Base-by-base conservation (phyloP, 495 filamentous ascomycete species). In the Tuber umbilicatum region DNA sequence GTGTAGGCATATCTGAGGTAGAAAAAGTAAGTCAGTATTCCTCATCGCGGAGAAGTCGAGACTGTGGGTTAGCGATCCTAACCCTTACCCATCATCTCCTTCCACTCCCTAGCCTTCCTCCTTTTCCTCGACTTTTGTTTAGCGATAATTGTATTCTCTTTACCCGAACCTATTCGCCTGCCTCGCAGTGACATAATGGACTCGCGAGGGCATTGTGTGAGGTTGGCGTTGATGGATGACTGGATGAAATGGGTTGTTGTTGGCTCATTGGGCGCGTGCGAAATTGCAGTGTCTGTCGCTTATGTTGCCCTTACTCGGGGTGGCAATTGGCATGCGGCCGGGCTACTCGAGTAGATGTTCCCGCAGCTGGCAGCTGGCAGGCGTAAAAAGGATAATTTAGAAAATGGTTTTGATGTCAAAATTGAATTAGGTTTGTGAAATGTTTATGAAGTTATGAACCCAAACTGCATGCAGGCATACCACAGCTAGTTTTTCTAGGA, bases 131-230 rank as follows among this genome's bases (percentile, higher is more conserved):
- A 38, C 37, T 45, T 45, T 45, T 42, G 38, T 21, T 35, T n/a
- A 27, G 50, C 37, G 41, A 43, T 41, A 23, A 37, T 42, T 47
- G 31, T 23, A 47, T 76, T 76, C 75, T 76, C 75, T 40, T 72
- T 77, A 68, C 68, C 73, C 43, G 60, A 74, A 64, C 31, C 55
- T 64, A 64, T 64, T 64, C 14, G 55, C 17, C 55, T 35, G 55
- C 27, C 55, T 64, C 55, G 55, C 55, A 64, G 55, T 35, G 27
- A 64, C 55, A 64, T 64, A 64, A 35, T 64, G 55, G 5, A 5
- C 27, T 35, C 55, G 55, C 55, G 55, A 27, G 55, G 55, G 55
- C 55, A 64, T 64, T 16, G 55, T 27, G 55, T 35, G 27, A 27
- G 27, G 14, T 35, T 64, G 12, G 55, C 4, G 27, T 19, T 64